Evolutionary conservation across 176 grass and related monocot species (phyloP).

Genomic region (Aegilops bicornis): DNA sequence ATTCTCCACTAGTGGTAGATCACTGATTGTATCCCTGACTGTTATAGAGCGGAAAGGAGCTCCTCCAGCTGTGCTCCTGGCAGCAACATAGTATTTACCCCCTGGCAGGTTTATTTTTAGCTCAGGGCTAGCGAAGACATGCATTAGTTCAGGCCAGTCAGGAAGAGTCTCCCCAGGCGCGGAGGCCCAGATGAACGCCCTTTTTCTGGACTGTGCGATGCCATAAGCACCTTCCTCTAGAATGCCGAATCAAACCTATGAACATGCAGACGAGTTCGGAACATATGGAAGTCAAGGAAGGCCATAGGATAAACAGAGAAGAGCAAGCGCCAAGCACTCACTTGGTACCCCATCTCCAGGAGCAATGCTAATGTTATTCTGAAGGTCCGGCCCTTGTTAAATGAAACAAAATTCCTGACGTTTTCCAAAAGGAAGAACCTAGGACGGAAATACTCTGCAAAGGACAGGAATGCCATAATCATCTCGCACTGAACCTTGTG

Average conservation of each 20-base stretch:
- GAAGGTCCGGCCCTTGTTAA: constrained; percentile 76
- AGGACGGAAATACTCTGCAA: constrained; percentile 63
- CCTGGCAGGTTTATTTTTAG: constrained; percentile 54
- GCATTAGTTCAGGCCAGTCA: constrained; percentile 72
- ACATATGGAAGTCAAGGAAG: neutral
- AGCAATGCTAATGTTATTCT: constrained; percentile 66
- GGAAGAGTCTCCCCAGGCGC: constrained; percentile 55
- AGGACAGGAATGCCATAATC: constrained; percentile 73
- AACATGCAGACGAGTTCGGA: constrained; percentile 5
- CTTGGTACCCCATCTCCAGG: neutral
- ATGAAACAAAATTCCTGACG: constrained; percentile 73
- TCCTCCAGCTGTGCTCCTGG: constrained; percentile 46
- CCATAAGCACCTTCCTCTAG: constrained; percentile 72
- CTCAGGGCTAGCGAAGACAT: constrained; percentile 59
- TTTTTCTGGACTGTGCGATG: constrained; percentile 69
- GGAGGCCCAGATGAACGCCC: constrained; percentile 69
- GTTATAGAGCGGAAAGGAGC: constrained; percentile 65
- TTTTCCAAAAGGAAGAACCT: constrained; percentile 72
- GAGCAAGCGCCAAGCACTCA: too few species aligned
- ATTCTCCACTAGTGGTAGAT: constrained; percentile 49
- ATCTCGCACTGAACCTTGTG: constrained; percentile 76
- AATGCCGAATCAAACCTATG: constrained; percentile 76
- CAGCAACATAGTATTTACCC: constrained; percentile 43
- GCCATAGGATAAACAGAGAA: too few species aligned
- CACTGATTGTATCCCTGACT: constrained; percentile 54